Conservation (phyloP, 352 stramenopile species). For the Phytophthora kernoviae region DNA sequence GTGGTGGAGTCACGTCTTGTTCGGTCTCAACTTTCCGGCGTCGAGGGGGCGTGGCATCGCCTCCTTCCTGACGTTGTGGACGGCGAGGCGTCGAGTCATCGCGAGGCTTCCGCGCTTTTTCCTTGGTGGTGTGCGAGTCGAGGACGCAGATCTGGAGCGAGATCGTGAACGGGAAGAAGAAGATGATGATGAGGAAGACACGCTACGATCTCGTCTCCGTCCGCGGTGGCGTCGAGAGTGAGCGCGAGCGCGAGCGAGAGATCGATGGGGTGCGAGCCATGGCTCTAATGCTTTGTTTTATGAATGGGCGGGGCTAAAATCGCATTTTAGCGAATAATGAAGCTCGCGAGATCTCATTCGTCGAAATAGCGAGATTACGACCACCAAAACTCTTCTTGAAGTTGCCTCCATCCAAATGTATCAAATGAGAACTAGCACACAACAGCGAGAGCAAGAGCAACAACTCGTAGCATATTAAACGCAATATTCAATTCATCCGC, state of each 20-base stretch:
- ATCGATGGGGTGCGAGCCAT: constrained; percentile 31
- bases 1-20: neutral
- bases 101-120: constrained; percentile 26
- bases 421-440: no score
- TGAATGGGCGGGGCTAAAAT: neutral
- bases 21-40: constrained; percentile 10
- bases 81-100: constrained; percentile 26
- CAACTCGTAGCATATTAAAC: no score
- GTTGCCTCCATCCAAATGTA: no score
- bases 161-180: no score
- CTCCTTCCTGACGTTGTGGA: constrained; percentile 6
- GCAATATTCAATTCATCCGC: no score
- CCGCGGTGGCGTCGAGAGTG: constrained; percentile 11
- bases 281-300: no score
- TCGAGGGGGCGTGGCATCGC: constrained; percentile 14
- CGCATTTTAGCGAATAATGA: neutral
- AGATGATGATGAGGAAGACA: constrained; percentile 19
- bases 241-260: constrained; percentile 34
- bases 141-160: constrained; percentile 18
- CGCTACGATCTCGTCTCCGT: constrained; percentile 24
- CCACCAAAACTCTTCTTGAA: no score
- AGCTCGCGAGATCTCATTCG: no score
- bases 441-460: no score
- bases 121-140: constrained; percentile 28
- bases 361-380: no score